A percentile compares a stretch with the other conserved stretches of the same genome.
phyloP scores from a whole-genome alignment of 2,329 filamentous ascomycete genomes.

The Sordariomycetes sp. region DNA sequence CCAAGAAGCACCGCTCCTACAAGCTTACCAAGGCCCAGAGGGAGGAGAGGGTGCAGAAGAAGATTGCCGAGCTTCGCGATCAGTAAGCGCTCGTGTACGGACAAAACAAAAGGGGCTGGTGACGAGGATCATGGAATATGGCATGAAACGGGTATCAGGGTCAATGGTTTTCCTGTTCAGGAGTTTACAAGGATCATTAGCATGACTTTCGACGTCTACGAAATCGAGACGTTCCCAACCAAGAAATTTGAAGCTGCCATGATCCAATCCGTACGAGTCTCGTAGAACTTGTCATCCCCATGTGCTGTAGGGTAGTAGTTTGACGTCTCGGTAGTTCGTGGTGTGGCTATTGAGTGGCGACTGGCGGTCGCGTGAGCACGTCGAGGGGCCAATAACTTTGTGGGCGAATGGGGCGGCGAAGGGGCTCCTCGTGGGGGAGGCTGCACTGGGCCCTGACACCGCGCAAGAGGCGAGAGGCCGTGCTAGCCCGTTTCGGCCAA shows the following conservation, averaged over 20 bases:
- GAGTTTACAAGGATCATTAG: slow-evolving; percentile 4
- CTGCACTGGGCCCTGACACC: no score
- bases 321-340: not conserved
- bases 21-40: slow-evolving; percentile 82
- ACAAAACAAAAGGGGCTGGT: slow-evolving; percentile 1
- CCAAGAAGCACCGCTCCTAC: slow-evolving; percentile 69
- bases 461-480: no score
- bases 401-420: no score
- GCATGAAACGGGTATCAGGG: slow-evolving; percentile 2
- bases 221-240: slow-evolving; percentile 2
- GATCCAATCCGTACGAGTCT: not conserved
- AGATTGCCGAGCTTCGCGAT: slow-evolving; percentile 72
- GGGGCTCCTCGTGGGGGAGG: no score
- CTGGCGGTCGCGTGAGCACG: no score
- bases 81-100: slow-evolving; percentile 21
- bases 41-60: slow-evolving; percentile 73
- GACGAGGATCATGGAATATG: not conserved
- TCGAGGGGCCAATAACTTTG: no score
- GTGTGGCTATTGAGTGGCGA: no score
- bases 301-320: not conserved
- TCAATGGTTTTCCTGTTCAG: slow-evolving; percentile 1
- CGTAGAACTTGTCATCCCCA: not conserved
- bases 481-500: no score
- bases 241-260: slow-evolving; percentile 1
- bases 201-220: slow-evolving; percentile 5